phyloP scores from a whole-genome alignment of 306 rosid genomes.

The Elaeagnus macrophylla region DNA sequence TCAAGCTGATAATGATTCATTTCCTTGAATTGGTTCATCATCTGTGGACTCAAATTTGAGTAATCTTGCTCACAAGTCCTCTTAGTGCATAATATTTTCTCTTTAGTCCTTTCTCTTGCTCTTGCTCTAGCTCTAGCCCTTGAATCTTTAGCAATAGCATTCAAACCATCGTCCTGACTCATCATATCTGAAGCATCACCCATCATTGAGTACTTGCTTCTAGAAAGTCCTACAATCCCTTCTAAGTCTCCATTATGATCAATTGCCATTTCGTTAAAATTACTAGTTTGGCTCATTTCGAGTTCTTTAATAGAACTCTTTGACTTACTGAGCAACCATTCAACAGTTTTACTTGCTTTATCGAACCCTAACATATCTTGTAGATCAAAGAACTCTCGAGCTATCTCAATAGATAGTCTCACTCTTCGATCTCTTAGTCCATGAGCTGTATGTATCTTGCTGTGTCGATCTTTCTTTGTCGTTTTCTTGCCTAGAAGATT shows the following conservation, averaged over 20 bases:
- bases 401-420: conserved; percentile 67
- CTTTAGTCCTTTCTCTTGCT: conserved; percentile 73
- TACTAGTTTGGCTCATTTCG: conserved; percentile 18
- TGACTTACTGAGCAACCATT: conserved; percentile 82
- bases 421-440: conserved; percentile 87
- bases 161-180: conserved; percentile 13
- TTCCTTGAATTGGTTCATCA: conserved; percentile 27
- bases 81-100: conserved; percentile 24
- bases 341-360: conserved; percentile 86
- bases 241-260: conserved; percentile 8
- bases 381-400: conserved; percentile 91
- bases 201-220: not conserved
- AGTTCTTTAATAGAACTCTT: conserved; percentile 60
- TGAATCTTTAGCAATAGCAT: conserved; percentile 40
- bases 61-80: not conserved
- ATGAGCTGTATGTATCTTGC: conserved; percentile 90
- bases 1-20: conserved; percentile 8
- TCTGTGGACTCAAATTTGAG: conserved; percentile 20
- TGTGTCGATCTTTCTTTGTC: conserved; percentile 68
- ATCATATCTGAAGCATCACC: too few relatives aligned
- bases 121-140: conserved; percentile 89
- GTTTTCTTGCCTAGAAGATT: conserved; percentile 31
- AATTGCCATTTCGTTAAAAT: conserved; percentile 6
- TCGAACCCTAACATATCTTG: conserved; percentile 95
- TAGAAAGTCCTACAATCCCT: conserved; percentile 5